Percentiles rank a stretch among this genome's conserved stretches.
These are phyloP conservation scores for Tardiomyces digboiensis DNA, from an alignment of 1,139 yeast species.

Conservation along the genomic window DNA sequence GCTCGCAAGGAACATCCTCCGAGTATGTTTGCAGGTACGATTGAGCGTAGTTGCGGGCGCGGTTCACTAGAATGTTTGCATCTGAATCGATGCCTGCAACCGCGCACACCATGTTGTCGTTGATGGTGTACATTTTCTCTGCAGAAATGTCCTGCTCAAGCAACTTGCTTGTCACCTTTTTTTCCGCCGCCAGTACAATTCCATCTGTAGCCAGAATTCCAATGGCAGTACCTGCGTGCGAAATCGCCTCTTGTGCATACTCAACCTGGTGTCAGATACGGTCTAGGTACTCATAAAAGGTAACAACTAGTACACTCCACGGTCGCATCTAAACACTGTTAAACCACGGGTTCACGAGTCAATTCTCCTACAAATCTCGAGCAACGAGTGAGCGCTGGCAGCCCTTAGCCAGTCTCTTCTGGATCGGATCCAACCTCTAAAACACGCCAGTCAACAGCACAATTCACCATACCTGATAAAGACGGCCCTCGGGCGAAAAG, in stretches of 20 bases:
- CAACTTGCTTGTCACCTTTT: conserved; percentile 85
- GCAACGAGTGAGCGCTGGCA: no score
- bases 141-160: conserved; percentile 91
- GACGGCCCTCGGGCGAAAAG: conserved; percentile 97
- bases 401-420: no score
- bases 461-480: conserved; percentile 55
- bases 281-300: not conserved
- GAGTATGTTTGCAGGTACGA: conserved; percentile 74
- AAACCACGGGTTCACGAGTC: no score
- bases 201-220: conserved; percentile 92
- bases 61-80: conserved; percentile 83
- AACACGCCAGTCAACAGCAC: not conserved
- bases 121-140: conserved; percentile 82
- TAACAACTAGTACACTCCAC: not conserved
- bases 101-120: conserved; percentile 80
- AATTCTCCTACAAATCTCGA: no score
- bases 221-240: conserved; percentile 96
- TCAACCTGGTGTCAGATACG: conserved; percentile 43
- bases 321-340: not conserved
- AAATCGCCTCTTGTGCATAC: conserved; percentile 95
- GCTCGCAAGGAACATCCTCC: conserved; percentile 88
- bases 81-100: conserved; percentile 99
- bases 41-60: conserved; percentile 83
- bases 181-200: conserved; percentile 92
- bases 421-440: no score